These are phyloP conservation scores for Ophiocordyceps australis DNA, from an alignment of 2,329 filamentous ascomycete species.

Conservation along the genomic window DNA sequence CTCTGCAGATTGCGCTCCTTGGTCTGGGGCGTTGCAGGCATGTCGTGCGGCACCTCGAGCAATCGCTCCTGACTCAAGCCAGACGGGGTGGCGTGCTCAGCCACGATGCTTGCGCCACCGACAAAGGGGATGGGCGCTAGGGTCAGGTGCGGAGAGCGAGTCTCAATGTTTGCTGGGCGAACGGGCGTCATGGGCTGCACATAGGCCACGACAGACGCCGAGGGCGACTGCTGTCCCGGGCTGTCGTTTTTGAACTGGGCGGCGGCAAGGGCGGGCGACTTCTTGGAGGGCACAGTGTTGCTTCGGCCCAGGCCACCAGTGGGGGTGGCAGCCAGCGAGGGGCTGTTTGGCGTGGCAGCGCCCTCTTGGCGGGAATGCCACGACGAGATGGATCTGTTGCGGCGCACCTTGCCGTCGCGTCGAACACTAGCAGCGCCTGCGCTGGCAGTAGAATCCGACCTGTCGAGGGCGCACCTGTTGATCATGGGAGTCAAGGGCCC, in stretches of 20 bases:
- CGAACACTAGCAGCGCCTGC: conserved; percentile 75
- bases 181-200: conserved; percentile 19
- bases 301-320: conserved; percentile 44
- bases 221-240: conserved; percentile 12
- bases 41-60: conserved; percentile 20
- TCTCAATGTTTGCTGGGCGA: conserved; percentile 7
- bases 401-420: conserved; percentile 59
- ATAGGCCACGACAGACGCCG: no score
- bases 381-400: conserved; percentile 90
- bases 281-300: conserved; percentile 87
- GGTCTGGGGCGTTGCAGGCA: conserved; percentile 37
- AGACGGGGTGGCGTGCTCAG: conserved; percentile 11
- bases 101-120: conserved; percentile 8
- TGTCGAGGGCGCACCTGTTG: conserved; percentile 22
- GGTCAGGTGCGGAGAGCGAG: conserved; percentile 7
- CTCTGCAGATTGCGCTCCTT: conserved; percentile 51
- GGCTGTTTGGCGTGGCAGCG: conserved; percentile 50
- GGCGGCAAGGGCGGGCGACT: conserved; percentile 54
- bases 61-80: conserved; percentile 30
- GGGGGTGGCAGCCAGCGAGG: conserved; percentile 32
- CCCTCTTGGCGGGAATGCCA: conserved; percentile 62
- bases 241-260: conserved; percentile 36
- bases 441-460: conserved; percentile 77
- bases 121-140: conserved; percentile 10
- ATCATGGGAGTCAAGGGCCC: conserved; percentile 25